Evolutionary conservation across 202 grass and related monocot species (phyloP), one percentile per base, ranked within the genome.

Genomic region (Digitaria exilis): DNA sequence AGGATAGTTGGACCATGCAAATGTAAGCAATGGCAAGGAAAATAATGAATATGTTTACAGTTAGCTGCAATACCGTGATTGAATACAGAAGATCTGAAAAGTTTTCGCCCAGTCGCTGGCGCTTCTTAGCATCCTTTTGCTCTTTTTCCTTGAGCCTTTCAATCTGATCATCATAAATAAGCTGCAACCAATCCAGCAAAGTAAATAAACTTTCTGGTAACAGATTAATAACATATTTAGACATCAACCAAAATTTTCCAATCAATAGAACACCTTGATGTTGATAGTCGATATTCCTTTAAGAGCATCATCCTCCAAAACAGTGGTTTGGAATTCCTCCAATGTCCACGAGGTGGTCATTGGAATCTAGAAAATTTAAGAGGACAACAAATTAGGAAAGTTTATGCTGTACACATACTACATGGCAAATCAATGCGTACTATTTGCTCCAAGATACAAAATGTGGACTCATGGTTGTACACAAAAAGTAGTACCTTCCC

Each of bases 81-180:
- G 96, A 94, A 65, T 96, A 94, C 50, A 99, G 55, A 73, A 96
- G 75, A 84, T 99, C 96, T 58, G 88, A 89, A 76, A 99, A 99
- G 85, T 94, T 96, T 84, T 96, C 96, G 78, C 86, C 91, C 83
- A 94, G 79, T 32, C 91, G 80, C 75, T 92, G 96, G 71, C 85
- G 89, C 67, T 92, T 94, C 81, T 94, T 99, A 50, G 77, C 78
- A 51, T 96, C 96, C 84, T 94, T 99, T 51, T 90, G 84, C 84
- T 99, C 96, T 79, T 96, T 99, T 71, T 99, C 96, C 71, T 41
- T 88, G 44, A 90, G 85, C 78, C 89, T 96, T 89, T 94, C 96
- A 83, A 99, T 84, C 77, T 86, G 87, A 72, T 99, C 96, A 61
- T 96, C 91, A 57, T 87, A 99, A 69, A 92, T 87, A 87, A 99